A percentile compares a stretch with the other conserved stretches of the same genome.
These are phyloP conservation scores for Pelargonium australe DNA, from an alignment of 441 rosid genomes.

Conservation along the genomic window DNA sequence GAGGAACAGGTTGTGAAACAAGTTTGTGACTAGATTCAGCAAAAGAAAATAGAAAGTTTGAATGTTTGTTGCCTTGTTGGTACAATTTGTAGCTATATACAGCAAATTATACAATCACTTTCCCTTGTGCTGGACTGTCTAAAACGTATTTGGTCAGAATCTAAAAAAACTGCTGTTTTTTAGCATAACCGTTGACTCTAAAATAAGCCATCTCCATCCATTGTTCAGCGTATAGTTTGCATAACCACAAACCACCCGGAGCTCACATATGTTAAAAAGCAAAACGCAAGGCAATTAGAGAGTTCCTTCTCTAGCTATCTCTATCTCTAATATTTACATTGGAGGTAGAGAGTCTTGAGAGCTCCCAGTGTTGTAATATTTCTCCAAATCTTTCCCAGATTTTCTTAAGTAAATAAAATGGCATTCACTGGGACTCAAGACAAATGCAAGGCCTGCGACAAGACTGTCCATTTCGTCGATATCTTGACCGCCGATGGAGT, in stretches of 20 bases:
- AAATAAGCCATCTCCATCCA: neutral
- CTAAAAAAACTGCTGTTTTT: neutral
- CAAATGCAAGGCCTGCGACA: constrained; percentile 57
- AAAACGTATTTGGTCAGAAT: neutral
- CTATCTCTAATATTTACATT: neutral
- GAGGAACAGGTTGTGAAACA: neutral
- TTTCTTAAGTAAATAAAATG: constrained; percentile 14
- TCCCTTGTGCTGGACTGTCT: neutral
- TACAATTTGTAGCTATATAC: neutral
- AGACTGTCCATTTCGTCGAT: constrained; percentile 47
- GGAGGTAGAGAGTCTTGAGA: neutral
- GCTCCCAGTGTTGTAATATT: neutral
- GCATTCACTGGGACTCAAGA: constrained; percentile 42
- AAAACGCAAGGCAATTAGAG: neutral
- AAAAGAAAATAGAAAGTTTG: neutral
- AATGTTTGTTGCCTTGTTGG: too few species aligned
- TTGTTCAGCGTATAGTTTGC: neutral
- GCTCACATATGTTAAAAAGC: neutral
- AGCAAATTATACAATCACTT: neutral
- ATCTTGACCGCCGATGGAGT: constrained; percentile 45
- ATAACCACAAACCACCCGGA: neutral
- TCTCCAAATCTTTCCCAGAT: neutral
- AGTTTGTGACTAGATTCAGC: too few species aligned
- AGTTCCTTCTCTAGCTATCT: neutral
- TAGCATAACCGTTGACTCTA: neutral